Evolutionary conservation across 257 asterid species (phyloP).

Genomic region (Voacanga thouarsii): DNA sequence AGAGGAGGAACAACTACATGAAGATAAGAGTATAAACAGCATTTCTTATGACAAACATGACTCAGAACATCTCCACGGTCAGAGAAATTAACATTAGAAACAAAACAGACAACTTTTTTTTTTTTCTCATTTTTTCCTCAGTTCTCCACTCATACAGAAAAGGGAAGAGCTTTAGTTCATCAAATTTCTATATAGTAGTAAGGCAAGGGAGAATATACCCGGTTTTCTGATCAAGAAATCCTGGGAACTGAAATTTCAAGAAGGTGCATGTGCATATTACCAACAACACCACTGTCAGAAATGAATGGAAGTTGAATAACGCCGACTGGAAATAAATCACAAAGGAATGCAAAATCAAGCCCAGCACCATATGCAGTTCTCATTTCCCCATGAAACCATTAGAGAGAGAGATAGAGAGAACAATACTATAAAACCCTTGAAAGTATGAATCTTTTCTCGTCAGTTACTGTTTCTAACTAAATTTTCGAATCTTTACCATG

Average conservation of each 20-base stretch:
- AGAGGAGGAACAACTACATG: background rate
- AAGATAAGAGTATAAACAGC: background rate
- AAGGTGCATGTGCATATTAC: slow-evolving; percentile 3
- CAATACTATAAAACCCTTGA: background rate
- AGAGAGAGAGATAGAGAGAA: background rate
- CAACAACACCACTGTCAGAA: slow-evolving; percentile 1
- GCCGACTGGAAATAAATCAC: background rate
- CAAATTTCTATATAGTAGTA: background rate
- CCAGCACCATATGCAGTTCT: background rate
- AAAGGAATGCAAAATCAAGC: background rate
- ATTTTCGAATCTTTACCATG: background rate
- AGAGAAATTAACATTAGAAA: background rate
- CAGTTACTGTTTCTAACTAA: background rate
- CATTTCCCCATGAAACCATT: background rate
- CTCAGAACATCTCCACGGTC: background rate
- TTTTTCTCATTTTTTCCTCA: no score
- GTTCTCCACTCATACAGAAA: background rate
- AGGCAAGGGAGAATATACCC: background rate
- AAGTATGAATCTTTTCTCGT: background rate
- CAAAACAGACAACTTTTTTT: background rate
- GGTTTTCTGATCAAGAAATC: background rate
- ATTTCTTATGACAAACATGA: background rate
- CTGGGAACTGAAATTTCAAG: slow-evolving; percentile 3
- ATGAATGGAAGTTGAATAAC: background rate
- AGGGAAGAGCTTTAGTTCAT: background rate